These are phyloP conservation scores for Chytridium lagenaria DNA, from an alignment of 371 early-diverging fungal species.

Conservation along the genomic window DNA sequence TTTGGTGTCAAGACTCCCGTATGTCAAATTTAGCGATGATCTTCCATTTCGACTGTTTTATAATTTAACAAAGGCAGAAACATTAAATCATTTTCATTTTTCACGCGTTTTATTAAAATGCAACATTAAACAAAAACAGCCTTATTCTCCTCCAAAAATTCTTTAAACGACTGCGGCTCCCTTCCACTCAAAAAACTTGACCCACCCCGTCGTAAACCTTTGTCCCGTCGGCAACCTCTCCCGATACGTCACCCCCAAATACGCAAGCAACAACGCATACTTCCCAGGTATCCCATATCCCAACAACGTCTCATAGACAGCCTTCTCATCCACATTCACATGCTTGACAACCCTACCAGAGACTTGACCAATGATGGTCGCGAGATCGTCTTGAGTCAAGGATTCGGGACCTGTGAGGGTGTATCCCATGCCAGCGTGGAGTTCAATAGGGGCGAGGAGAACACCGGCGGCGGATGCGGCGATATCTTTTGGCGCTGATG, in stretches of 20 bases:
- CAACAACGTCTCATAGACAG: background rate
- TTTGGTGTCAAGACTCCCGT: too few species aligned
- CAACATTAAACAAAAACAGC: background rate
- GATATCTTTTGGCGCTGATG: constrained; percentile 4
- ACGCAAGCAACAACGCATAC: background rate
- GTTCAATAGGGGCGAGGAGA: background rate
- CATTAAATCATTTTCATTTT: too few species aligned
- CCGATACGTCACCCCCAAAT: background rate
- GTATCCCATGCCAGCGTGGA: constrained; percentile 11
- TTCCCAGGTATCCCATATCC: background rate
- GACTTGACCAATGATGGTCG: background rate
- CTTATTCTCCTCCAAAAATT: constrained; percentile 4
- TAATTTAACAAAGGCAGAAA: too few species aligned
- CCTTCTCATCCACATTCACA: background rate
- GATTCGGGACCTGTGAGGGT: constrained; percentile 9
- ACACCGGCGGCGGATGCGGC: constrained; percentile 7
- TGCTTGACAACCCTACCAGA: background rate
- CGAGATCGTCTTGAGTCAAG: background rate
- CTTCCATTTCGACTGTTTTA: too few species aligned
- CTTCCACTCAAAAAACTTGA: constrained; percentile 3
- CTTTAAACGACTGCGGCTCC: background rate
- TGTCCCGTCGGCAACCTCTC: background rate
- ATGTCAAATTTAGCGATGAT: too few species aligned
- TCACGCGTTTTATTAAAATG: too few species aligned
- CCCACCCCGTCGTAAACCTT: constrained; percentile 2